Evolutionary conservation across 768 basidiomycete genomes (phyloP), one percentile per base, ranked within the genome.

Genomic region (Amanita rubescens): DNA sequence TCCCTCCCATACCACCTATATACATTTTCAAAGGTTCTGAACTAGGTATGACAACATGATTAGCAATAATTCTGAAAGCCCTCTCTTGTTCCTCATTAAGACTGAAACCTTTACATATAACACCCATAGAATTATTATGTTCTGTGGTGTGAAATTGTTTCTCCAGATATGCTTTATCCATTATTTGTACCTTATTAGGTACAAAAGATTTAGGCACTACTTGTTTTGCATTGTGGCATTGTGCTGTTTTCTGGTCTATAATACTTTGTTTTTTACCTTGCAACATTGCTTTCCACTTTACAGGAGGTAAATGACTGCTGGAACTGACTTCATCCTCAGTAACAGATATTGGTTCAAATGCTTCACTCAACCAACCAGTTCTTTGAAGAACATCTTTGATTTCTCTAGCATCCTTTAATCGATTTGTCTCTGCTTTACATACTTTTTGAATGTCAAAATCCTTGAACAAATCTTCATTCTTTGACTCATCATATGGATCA

Each of bases 1-100:
- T n/a, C n/a, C n/a, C n/a, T n/a, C n/a, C n/a, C n/a, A n/a, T n/a
- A 0, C 67, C 67, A 6, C 61, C 64, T 0, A 67, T 43, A 48
- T 63, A 65, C 61, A 68, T 64, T 5, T 54, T 58, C 0, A 68
- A 27, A 10, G 46, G 57, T 17, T 39, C 33, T 0, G 55, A 15
- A 27, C 53, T 15, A n/a, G 17, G 34, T 6, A 8, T 19, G 3
- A 39, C 11, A 22, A 56, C 45, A 55, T 68, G 67, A n/a, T n/a
- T n/a, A n/a, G n/a, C n/a, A n/a, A n/a, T n/a, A n/a, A n/a, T n/a
- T n/a, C n/a, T n/a, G n/a, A n/a, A n/a, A n/a, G n/a, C n/a, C n/a
- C n/a, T n/a, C n/a, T n/a, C n/a, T n/a, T n/a, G n/a, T n/a, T n/a
- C 62, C n/a, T 52, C 39, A 53, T 65, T 65, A 14, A 65, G 51